phyloP scores from a whole-genome alignment of 805 yeast genomes.

The Kuraishia floccosa region DNA sequence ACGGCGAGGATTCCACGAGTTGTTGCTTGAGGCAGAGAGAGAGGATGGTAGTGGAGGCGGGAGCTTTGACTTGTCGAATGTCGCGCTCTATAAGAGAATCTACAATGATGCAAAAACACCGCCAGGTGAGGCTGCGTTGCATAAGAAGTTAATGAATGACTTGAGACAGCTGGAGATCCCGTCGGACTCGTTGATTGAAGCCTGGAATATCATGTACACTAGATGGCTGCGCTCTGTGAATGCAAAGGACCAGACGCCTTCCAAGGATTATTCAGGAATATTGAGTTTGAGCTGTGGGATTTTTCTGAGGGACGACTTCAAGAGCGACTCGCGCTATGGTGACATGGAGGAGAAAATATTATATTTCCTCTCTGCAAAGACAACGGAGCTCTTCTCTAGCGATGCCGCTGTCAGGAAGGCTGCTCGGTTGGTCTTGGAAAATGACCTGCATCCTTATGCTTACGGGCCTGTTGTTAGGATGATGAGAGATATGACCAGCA shows the following conservation, averaged over 20 bases:
- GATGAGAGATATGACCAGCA: conserved; percentile 7
- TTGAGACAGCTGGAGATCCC: conserved; percentile 18
- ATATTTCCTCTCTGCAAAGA: conserved; percentile 11
- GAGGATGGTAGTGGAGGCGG: too few species aligned
- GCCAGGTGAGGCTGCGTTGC: conserved; percentile 65
- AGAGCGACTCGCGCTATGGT: conserved; percentile 13
- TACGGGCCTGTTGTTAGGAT: background rate
- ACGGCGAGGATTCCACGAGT: background rate
- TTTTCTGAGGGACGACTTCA: conserved; percentile 25
- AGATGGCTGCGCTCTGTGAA: conserved; percentile 27
- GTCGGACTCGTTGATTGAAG: conserved; percentile 24
- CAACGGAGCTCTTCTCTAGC: conserved; percentile 12
- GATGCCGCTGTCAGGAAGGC: conserved; percentile 43
- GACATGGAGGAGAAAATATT: conserved; percentile 14
- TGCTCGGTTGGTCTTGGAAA: conserved; percentile 55
- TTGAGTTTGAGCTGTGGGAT: conserved; percentile 63
- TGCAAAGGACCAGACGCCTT: too few species aligned
- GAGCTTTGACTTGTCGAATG: too few species aligned
- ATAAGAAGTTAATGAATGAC: conserved; percentile 46
- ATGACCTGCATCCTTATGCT: conserved; percentile 31
- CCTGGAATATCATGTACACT: conserved; percentile 34
- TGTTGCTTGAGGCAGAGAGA: too few species aligned
- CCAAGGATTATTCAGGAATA: conserved; percentile 66
- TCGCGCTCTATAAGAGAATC: conserved; percentile 25
- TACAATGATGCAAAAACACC: conserved; percentile 49